Percentiles rank a stretch among this genome's conserved stretches.
Evolutionary conservation across 768 basidiomycete genomes (phyloP).

Genomic region (Podaxis mareebaensis): DNA sequence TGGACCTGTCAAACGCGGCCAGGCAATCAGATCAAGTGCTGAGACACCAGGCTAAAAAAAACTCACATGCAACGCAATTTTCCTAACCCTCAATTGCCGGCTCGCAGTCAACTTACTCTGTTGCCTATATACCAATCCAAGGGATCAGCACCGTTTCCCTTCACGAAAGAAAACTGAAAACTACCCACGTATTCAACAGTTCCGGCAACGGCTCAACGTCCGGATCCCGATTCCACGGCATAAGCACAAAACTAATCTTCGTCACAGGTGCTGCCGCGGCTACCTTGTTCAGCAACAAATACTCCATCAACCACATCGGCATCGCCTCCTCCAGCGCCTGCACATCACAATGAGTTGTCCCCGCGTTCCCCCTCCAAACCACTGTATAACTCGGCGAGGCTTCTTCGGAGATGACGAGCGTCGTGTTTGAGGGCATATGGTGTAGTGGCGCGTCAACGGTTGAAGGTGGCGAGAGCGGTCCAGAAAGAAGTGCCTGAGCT

Average conservation of each 20-base stretch:
- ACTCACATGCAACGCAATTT: constrained; percentile 79
- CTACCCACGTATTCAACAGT: constrained; percentile 79
- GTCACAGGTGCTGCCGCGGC: constrained; percentile 48
- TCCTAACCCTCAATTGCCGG: constrained; percentile 81
- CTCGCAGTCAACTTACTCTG: constrained; percentile 90
- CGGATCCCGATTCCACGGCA: constrained; percentile 72
- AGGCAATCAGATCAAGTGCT: neutral
- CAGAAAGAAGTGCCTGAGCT: constrained; percentile 53
- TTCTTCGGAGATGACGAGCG: constrained; percentile 83
- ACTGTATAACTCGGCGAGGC: constrained; percentile 68
- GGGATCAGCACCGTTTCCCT: constrained; percentile 4
- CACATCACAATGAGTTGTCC: constrained; percentile 44
- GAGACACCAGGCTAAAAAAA: neutral
- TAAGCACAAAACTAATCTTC: constrained; percentile 88
- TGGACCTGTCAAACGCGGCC: constrained; percentile 55
- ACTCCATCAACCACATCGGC: constrained; percentile 90
- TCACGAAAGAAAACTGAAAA: constrained; percentile 4
- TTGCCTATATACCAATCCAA: constrained; percentile 36
- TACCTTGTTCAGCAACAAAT: constrained; percentile 68
- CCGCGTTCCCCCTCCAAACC: constrained; percentile 73
- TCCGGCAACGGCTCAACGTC: constrained; percentile 69
- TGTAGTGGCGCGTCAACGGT: constrained; percentile 73
- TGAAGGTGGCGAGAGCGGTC: constrained; percentile 63
- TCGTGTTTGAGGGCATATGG: constrained; percentile 56
- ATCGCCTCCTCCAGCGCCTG: constrained; percentile 67